phyloP scores from a whole-genome alignment of 2,329 filamentous ascomycete genomes.

The Xylaria sp. region DNA sequence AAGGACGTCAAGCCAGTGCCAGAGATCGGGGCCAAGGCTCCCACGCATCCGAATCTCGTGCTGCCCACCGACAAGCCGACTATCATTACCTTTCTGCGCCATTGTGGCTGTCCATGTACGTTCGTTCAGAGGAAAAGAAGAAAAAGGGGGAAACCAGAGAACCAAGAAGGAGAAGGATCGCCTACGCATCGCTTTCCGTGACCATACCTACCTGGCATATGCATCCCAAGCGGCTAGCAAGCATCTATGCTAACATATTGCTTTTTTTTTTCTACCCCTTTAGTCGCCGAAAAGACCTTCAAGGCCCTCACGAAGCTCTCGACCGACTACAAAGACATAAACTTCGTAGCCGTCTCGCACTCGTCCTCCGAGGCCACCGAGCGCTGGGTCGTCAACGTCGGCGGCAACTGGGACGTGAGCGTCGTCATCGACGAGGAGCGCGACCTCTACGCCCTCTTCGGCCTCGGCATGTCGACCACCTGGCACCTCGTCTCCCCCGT shows the following conservation, averaged over 20 bases:
- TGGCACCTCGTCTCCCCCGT: slow-evolving; percentile 72
- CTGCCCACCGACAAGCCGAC: slow-evolving; percentile 67
- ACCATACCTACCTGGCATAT: too few relatives aligned
- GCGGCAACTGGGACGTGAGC: slow-evolving; percentile 66
- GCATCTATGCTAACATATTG: slow-evolving; percentile 17
- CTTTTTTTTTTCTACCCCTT: background rate
- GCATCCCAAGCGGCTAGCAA: too few relatives aligned
- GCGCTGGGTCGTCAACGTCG: slow-evolving; percentile 66
- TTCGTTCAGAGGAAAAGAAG: slow-evolving; percentile 29
- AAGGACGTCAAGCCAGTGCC: slow-evolving; percentile 61
- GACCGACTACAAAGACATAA: slow-evolving; percentile 59
- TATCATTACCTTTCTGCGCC: slow-evolving; percentile 74
- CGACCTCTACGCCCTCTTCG: slow-evolving; percentile 72
- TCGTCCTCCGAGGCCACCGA: slow-evolving; percentile 64
- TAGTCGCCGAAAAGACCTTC: slow-evolving; percentile 77
- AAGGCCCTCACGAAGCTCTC: slow-evolving; percentile 64
- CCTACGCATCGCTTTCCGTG: too few relatives aligned
- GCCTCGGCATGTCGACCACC: slow-evolving; percentile 68
- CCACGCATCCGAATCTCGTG: slow-evolving; percentile 62
- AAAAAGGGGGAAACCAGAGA: too few relatives aligned
- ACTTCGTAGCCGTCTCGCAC: slow-evolving; percentile 73
- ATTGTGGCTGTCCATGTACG: slow-evolving; percentile 80
- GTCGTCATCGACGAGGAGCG: slow-evolving; percentile 71
- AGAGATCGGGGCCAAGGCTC: slow-evolving; percentile 65
- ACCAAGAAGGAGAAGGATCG: background rate